Conservation (phyloP, 2,329 filamentous ascomycete species). For the Ophiostoma piceae region DNA sequence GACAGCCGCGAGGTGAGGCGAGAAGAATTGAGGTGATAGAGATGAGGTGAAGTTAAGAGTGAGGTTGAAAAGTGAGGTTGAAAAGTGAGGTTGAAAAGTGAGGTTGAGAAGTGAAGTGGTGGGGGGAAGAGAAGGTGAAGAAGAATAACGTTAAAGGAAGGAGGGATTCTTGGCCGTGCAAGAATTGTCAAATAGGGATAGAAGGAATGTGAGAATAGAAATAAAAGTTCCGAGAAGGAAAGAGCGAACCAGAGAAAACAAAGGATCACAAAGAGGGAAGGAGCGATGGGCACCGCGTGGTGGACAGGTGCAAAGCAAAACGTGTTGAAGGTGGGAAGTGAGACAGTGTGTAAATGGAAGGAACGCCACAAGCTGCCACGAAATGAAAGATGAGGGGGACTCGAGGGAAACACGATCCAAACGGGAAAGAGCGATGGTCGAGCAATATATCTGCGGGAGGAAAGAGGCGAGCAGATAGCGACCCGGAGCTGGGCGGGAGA, state of each 20-base stretch:
- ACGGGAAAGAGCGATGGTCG: constrained; percentile 1
- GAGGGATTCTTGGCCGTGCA: background rate
- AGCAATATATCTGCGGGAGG: constrained; percentile 2
- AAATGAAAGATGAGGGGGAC: background rate
- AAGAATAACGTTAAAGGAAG: background rate
- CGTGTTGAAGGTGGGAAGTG: background rate
- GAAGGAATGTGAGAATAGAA: background rate
- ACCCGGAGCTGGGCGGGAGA: background rate
- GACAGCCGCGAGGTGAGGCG: background rate
- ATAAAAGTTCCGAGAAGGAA: background rate
- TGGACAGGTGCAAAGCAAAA: background rate
- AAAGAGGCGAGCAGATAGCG: background rate
- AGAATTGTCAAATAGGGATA: background rate
- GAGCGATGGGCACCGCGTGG: constrained; percentile 6
- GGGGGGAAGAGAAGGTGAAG: background rate
- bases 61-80: background rate
- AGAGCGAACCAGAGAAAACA: background rate
- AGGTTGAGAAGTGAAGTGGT: background rate
- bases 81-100: background rate
- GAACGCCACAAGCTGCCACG: constrained; percentile 1
- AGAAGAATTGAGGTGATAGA: background rate
- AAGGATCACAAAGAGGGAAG: background rate
- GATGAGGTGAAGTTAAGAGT: background rate
- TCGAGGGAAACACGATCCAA: background rate
- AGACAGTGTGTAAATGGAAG: constrained; percentile 6